Base-by-base conservation (phyloP, 345 rosid genomes). In the Durio zibethinus region DNA sequence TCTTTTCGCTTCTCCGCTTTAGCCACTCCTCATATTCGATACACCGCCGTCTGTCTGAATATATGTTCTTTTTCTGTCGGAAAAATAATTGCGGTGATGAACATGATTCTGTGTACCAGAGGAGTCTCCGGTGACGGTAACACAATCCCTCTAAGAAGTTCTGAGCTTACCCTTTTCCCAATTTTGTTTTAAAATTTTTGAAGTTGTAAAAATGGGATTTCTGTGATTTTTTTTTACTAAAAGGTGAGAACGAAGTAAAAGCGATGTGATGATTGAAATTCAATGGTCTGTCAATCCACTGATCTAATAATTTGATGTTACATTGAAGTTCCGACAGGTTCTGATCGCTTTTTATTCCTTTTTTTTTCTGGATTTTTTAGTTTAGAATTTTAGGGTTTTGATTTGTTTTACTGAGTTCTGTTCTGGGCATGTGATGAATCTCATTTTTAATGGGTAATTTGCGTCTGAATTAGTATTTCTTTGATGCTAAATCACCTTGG, bases 71-170 rank as follows among this genome's bases (percentile, higher is more conserved):
- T 0, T 66, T 1, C 2, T 31, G 8, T 29, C 3, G 4, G 1
- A 7, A 35, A 5, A 25, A 40, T 75, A 0, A 0, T 43, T 38
- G 89, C 87, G 4, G 14, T 83, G 87, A 88, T 66, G 91, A 80
- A 85, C 62, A 14, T 42, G 29, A 4, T 42, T 10, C 18, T 9
- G 85, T 88, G 87, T 82, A 33, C 86, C 86, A 25, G 84, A 88
- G 82, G 77, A 52, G 18, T 64, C 65, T 31, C 47, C 73, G 1
- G n/a, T 83, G 88, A 84, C 63, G 89, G 86, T 67, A 76, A 77
- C 85, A 88, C 90, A 82, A 52, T 66, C 84, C 89, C 89, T 88
- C 89, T 88, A 88, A 86, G 88, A 88, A 86, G 88, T 88, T 88
- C 89, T 83, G 89, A 88, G 91, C 88, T 59, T 29, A 18, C 2